Evolutionary conservation across 352 stramenopile species (phyloP).

Genomic region (Achlya hypogyna): DNA sequence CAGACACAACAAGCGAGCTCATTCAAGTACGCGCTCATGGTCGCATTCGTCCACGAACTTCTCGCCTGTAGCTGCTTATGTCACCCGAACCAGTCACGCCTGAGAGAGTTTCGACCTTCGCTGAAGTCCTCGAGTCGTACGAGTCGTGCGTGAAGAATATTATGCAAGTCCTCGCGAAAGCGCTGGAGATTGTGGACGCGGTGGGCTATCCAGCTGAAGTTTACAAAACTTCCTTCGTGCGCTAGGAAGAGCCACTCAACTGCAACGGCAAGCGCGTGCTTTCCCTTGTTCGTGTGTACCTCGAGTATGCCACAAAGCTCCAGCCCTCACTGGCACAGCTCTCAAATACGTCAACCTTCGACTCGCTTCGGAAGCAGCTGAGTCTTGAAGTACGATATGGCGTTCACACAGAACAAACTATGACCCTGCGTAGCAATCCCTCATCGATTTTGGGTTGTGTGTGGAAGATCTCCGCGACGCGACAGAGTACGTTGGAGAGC

Average conservation of each 20-base stretch:
- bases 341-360: not conserved
- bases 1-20: constrained; percentile 50
- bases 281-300: constrained; percentile 5
- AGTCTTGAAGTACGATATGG: not conserved
- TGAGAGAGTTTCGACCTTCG: not conserved
- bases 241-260: constrained; percentile 6
- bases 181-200: constrained; percentile 11
- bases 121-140: not conserved
- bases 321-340: not conserved
- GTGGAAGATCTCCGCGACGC: constrained; percentile 16
- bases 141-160: constrained; percentile 9
- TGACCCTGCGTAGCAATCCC: constrained; percentile 50
- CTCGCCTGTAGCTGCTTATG: constrained; percentile 27
- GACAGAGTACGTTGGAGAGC: constrained; percentile 5
- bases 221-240: not conserved
- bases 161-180: not conserved
- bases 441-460: constrained; percentile 27
- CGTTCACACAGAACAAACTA: constrained; percentile 23
- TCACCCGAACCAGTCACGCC: constrained; percentile 41
- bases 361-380: not conserved
- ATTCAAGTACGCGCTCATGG: constrained; percentile 26
- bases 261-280: constrained; percentile 1
- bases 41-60: constrained; percentile 25
- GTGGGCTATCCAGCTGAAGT: not conserved
- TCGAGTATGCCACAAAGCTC: constrained; percentile 3